Evolutionary conservation across 1,139 yeast genomes (phyloP).

Genomic region (Pichia sp.): DNA sequence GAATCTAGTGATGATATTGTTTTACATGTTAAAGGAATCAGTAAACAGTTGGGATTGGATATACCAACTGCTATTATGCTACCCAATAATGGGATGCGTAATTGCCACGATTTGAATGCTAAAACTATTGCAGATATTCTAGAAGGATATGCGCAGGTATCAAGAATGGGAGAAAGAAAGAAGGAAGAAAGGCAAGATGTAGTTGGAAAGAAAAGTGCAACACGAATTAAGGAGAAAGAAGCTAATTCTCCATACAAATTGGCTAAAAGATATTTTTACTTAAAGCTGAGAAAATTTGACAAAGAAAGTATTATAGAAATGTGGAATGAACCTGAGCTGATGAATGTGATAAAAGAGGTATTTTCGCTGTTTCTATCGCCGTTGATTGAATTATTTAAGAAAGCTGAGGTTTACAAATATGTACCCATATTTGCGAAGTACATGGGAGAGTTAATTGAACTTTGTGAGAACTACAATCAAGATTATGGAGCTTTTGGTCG

Average conservation of each 20-base stretch:
- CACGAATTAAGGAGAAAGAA: slow-evolving; percentile 10
- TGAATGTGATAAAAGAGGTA: slow-evolving; percentile 60
- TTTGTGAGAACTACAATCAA: slow-evolving; percentile 42
- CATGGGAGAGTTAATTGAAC: slow-evolving; percentile 57
- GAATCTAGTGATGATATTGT: slow-evolving; percentile 25
- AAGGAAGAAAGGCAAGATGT: neutral
- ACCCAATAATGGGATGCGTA: slow-evolving; percentile 12
- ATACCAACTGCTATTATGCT: slow-evolving; percentile 9
- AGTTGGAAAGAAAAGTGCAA: neutral
- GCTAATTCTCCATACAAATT: slow-evolving; percentile 27
- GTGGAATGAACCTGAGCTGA: slow-evolving; percentile 80
- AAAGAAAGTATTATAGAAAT: slow-evolving; percentile 64
- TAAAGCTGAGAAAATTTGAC: slow-evolving; percentile 63
- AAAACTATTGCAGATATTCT: slow-evolving; percentile 3
- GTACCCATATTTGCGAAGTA: slow-evolving; percentile 67
- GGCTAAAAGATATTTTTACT: slow-evolving; percentile 46
- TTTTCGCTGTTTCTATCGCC: slow-evolving; percentile 81
- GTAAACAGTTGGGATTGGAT: slow-evolving; percentile 18
- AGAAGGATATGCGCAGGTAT: slow-evolving; percentile 3
- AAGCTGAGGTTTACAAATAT: slow-evolving; percentile 69
- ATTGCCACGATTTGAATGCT: slow-evolving; percentile 5
- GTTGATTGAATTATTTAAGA: slow-evolving; percentile 63
- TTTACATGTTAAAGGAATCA: slow-evolving; percentile 28
- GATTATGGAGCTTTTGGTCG: slow-evolving; percentile 23
- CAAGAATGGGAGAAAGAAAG: neutral